A percentile compares a stretch with the other conserved stretches of the same genome.
Evolutionary conservation across 305 asterid species (phyloP).

Genomic region (Fraxinus sp.): DNA sequence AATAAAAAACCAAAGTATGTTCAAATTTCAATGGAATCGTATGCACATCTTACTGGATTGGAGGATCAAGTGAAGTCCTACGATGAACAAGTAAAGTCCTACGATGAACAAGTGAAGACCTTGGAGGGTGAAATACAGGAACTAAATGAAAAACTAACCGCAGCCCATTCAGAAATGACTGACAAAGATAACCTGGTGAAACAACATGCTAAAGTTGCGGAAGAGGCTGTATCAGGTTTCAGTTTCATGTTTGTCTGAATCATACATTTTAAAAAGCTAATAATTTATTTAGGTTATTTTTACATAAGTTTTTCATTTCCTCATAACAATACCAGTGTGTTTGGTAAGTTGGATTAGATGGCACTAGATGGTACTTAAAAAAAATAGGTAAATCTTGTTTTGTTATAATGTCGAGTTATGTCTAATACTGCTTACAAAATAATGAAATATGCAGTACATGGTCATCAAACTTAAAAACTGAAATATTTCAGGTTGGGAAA

Average conservation of each 20-base stretch:
- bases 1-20: slow-evolving; percentile 83
- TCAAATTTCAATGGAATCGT: slow-evolving; percentile 87
- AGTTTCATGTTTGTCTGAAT: slow-evolving; percentile 32
- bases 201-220: slow-evolving; percentile 96
- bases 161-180: slow-evolving; percentile 67
- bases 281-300: not conserved
- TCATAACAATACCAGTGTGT: not conserved
- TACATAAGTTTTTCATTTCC: not conserved
- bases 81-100: slow-evolving; percentile 45
- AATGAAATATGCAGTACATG: not conserved
- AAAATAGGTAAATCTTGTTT: not conserved
- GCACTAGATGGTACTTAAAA: not conserved
- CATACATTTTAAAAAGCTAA: not conserved
- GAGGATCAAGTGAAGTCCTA: slow-evolving; percentile 85
- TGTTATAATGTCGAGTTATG: not conserved
- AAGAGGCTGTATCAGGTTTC: slow-evolving; percentile 85
- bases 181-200: slow-evolving; percentile 80
- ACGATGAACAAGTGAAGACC: slow-evolving; percentile 31
- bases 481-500: slow-evolving; percentile 82
- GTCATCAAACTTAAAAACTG: slow-evolving; percentile 24
- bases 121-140: slow-evolving; percentile 77
- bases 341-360: not conserved
- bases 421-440: not conserved
- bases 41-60: slow-evolving; percentile 81
- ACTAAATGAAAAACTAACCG: slow-evolving; percentile 71